These are phyloP conservation scores for Clohesyomyces aquaticus DNA, from an alignment of 495 filamentous ascomycete species.

Conservation along the genomic window DNA sequence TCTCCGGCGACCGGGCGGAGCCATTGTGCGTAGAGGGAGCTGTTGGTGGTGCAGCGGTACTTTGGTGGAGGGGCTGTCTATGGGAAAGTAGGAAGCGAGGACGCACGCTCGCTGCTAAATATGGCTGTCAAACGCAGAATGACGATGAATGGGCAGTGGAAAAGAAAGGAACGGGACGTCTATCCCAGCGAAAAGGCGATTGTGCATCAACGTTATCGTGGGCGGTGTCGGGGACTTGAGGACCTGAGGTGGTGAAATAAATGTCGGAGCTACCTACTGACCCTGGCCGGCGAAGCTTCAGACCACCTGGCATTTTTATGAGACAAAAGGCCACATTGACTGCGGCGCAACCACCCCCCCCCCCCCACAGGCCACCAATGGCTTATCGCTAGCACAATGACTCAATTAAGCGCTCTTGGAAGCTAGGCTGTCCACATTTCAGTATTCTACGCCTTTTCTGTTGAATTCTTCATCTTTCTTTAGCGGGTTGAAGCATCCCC, in stretches of 20 bases:
- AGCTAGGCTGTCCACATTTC: not conserved
- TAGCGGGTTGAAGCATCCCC: too few species aligned
- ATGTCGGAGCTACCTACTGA: constrained; percentile 32
- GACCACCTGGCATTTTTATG: constrained; percentile 31
- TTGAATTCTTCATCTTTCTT: too few species aligned
- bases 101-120: not conserved
- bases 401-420: constrained; percentile 12
- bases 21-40: constrained; percentile 51
- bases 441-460: not conserved
- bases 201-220: constrained; percentile 4
- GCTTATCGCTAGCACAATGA: not conserved
- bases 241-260: constrained; percentile 13
- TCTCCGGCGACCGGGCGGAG: constrained; percentile 54
- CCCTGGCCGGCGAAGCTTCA: constrained; percentile 13
- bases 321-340: constrained; percentile 38
- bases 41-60: not conserved
- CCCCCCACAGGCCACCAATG: not conserved
- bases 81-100: constrained; percentile 15
- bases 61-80: not conserved
- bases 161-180: constrained; percentile 33
- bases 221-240: constrained; percentile 10
- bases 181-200: constrained; percentile 17
- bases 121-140: not conserved
- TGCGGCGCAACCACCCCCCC: constrained; percentile 6
- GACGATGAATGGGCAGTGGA: not conserved